Conservation (phyloP, 2,329 filamentous ascomycete species). For the Arachnomyces sp. region DNA sequence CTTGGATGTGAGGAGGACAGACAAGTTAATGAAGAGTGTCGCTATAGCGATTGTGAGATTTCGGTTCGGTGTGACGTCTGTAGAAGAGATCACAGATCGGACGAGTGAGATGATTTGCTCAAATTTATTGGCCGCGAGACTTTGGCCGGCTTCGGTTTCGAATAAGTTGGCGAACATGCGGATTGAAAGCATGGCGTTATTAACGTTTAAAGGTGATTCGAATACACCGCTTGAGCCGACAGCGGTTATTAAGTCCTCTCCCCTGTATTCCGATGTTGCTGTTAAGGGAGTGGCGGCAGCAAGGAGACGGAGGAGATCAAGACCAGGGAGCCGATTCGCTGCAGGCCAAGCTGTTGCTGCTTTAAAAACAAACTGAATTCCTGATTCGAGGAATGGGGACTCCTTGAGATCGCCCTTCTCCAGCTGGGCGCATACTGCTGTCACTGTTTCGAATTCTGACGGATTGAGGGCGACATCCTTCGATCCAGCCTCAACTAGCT, state of each 20-base stretch:
- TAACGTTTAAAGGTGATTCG: conserved; percentile 55
- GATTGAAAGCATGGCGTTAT: conserved; percentile 79
- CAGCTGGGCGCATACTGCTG: conserved; percentile 54
- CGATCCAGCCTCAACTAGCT: conserved; percentile 59
- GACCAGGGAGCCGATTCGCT: conserved; percentile 67
- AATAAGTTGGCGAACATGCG: conserved; percentile 81
- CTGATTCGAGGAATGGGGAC: conserved; percentile 42
- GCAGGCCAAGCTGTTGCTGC: conserved; percentile 73
- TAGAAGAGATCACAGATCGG: conserved; percentile 50
- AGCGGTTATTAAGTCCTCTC: conserved; percentile 50
- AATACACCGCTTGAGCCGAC: conserved; percentile 54
- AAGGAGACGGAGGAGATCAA: conserved; percentile 81
- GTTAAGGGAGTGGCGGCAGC: conserved; percentile 58
- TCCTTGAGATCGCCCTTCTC: conserved; percentile 40
- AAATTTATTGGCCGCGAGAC: conserved; percentile 51
- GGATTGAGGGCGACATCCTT: conserved; percentile 69
- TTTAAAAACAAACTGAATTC: conserved; percentile 59
- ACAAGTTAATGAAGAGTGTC: conserved; percentile 76
- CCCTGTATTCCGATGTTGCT: conserved; percentile 51
- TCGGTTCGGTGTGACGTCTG: conserved; percentile 51
- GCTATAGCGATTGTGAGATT: conserved; percentile 76
- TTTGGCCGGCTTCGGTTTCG: conserved; percentile 61
- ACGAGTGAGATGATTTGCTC: conserved; percentile 56
- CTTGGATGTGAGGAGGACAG: conserved; percentile 58
- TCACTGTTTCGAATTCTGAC: conserved; percentile 56